Evolutionary conservation across 1,284 basidiomycete genomes (phyloP).

Genomic region (Hemileia vastatrix): DNA sequence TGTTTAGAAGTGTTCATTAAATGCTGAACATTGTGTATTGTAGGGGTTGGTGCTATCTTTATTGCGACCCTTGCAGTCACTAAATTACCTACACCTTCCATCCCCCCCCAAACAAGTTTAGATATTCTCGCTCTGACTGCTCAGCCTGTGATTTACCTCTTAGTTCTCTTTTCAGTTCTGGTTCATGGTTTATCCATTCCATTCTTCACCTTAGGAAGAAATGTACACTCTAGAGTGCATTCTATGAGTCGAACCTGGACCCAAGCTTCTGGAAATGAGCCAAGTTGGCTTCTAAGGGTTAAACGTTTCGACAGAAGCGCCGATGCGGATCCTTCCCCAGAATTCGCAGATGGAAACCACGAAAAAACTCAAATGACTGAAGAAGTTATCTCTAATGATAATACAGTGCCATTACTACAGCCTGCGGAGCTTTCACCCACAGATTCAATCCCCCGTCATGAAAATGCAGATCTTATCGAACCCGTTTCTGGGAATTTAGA

Average conservation of each 20-base stretch:
- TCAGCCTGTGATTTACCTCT: conserved; percentile 79
- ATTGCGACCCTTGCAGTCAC: conserved; percentile 68
- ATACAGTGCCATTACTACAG: too few relatives aligned
- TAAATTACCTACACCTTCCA: conserved; percentile 55
- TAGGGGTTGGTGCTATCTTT: conserved; percentile 59
- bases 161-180: conserved; percentile 76
- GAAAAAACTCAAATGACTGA: too few relatives aligned
- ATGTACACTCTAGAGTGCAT: conserved; percentile 75
- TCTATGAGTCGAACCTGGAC: conserved; percentile 69
- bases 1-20: neutral
- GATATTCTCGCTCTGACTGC: conserved; percentile 63
- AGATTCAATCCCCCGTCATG: too few relatives aligned
- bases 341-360: neutral
- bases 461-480: too few relatives aligned
- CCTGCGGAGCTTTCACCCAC: too few relatives aligned
- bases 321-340: conserved; percentile 1
- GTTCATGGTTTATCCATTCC: conserved; percentile 77
- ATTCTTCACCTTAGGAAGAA: conserved; percentile 75
- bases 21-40: conserved; percentile 10
- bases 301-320: conserved; percentile 10
- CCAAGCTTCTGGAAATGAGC: conserved; percentile 44
- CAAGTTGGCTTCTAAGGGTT: conserved; percentile 19
- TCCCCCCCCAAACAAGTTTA: conserved; percentile 55
- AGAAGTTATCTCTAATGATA: too few relatives aligned
- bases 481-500: too few relatives aligned